Evolutionary conservation across 441 rosid genomes (phyloP).

Genomic region (Gossypium laxum): DNA sequence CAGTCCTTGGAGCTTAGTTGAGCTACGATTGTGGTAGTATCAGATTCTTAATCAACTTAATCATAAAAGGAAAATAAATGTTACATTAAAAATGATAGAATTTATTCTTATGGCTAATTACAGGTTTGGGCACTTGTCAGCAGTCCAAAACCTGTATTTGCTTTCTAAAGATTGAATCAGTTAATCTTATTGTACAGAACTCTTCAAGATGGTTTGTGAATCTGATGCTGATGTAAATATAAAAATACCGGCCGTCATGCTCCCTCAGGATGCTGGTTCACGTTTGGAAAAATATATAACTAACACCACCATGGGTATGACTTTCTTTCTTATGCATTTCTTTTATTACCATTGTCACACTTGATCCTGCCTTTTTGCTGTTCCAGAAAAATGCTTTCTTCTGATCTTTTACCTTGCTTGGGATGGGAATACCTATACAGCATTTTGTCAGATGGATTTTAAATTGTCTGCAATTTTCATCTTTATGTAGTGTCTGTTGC

Average conservation of each 20-base stretch:
- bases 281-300: slow-evolving; percentile 27
- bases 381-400: slow-evolving; percentile 7
- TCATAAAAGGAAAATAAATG: background rate
- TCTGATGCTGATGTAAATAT: slow-evolving; percentile 31
- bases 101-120: background rate
- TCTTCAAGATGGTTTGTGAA: slow-evolving; percentile 52
- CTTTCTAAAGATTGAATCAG: background rate
- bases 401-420: background rate
- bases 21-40: background rate
- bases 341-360: background rate
- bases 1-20: background rate
- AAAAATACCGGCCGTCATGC: slow-evolving; percentile 39
- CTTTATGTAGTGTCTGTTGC: slow-evolving; percentile 34
- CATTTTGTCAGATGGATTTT: background rate
- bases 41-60: background rate
- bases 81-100: background rate
- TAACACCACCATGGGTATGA: slow-evolving; percentile 25
- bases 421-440: background rate
- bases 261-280: slow-evolving; percentile 47
- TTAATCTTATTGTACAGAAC: slow-evolving; percentile 27
- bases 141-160: background rate
- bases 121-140: background rate
- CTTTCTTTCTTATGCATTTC: slow-evolving; percentile 13
- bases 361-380: slow-evolving; percentile 7
- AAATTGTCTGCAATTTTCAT: background rate